phyloP scores from a whole-genome alignment of 139 green algal species.

The Dunaliella primolecta region DNA sequence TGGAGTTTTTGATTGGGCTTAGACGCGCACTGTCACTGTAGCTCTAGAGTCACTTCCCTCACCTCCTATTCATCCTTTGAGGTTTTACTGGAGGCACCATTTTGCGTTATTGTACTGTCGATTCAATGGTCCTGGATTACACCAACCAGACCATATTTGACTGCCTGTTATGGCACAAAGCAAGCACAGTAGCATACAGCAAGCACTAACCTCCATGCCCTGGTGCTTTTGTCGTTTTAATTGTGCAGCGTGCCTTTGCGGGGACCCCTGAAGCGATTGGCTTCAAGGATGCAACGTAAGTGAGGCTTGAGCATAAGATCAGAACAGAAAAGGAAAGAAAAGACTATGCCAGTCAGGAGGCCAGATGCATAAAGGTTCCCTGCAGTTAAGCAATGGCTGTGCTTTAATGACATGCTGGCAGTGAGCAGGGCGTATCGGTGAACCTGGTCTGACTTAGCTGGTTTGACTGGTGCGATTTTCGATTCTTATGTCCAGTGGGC shows the following conservation, averaged over 20 bases:
- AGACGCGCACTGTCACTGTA: too few species aligned
- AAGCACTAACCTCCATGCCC: neutral
- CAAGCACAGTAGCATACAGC: neutral
- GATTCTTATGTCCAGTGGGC: too few species aligned
- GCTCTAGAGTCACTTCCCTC: too few species aligned
- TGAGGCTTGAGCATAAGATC: neutral
- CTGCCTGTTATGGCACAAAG: neutral
- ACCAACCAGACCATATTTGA: neutral
- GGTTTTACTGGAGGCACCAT: too few species aligned
- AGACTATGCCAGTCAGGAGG: neutral
- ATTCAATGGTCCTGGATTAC: too few species aligned
- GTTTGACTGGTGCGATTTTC: neutral
- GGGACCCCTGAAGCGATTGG: conserved; percentile 10
- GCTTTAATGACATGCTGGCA: neutral
- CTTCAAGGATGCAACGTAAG: conserved; percentile 18
- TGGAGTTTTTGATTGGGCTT: too few species aligned
- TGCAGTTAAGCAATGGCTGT: neutral
- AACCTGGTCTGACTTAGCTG: neutral
- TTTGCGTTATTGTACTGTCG: neutral
- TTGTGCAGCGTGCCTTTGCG: conserved; percentile 14
- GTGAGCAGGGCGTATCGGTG: neutral
- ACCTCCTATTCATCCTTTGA: neutral
- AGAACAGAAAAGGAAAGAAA: neutral
- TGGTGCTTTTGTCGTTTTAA: neutral
- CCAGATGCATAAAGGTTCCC: neutral